Base-by-base conservation (phyloP, 2,329 filamentous ascomycete species). In the Colletotrichum sojae region DNA sequence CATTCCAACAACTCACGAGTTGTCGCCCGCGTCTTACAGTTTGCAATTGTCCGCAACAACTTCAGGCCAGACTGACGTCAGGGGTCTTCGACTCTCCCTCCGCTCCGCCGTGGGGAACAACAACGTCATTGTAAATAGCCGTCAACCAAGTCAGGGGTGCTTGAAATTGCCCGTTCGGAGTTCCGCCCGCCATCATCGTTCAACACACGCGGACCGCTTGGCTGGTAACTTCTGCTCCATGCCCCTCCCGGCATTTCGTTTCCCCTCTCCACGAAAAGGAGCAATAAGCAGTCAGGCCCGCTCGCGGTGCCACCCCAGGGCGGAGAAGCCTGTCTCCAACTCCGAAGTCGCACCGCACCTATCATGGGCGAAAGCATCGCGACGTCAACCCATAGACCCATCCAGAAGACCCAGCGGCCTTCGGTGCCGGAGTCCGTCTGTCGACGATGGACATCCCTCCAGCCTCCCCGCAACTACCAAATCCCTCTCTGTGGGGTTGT, bases 351-450 rank as follows among this genome's bases (percentile, higher is more conserved):
- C 55, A 27, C 53, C 18, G 18, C 31, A 22, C 36, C 36, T 12
- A 5, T 27, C 40, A 43, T 15, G 40, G 15, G 46, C 46, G 20
- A 36, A 20, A n/a, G 8, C 53, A 16, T 0, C 18, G 0, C 20
- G 2, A 9, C 40, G 5, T 43, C 40, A 43, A 43, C 16, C 53
- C 53, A 56, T 40, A 20, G 25, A 16, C 36, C 20, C 15, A 36
- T 36, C 16, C 36, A 4, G 53, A 25, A n/a, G 20, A 18, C 40
- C 16, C 16, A 15, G 40, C 55, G 39, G 55, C 20, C 16, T 46
- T 45, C 55, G 55, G 55, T 22, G 55, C 55, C 55, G 55, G 27
- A 8, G 39, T 18, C 55, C 55, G 55, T 46, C 39, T 22, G 25
- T 46, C 1, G 20, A 20, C 0, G 6, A 57, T 10, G 22, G 22